Percentiles rank a stretch among this genome's conserved stretches.
Conservation (phyloP, 2,329 filamentous ascomycete species). For the Epichloe sylvatica region DNA sequence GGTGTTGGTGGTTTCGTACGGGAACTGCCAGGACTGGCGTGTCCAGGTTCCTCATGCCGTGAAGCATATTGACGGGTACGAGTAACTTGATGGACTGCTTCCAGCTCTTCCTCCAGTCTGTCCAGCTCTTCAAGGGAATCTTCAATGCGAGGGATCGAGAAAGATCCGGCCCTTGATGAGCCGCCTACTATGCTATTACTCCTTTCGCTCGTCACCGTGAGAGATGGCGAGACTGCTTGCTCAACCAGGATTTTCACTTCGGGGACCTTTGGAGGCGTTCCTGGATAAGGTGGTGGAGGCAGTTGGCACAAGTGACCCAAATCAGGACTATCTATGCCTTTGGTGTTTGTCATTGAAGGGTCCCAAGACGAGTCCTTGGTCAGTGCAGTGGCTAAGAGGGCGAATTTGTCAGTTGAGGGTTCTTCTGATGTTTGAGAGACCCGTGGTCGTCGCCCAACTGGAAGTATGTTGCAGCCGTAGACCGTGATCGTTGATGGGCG, state of each 20-base stretch:
- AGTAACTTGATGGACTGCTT: slow-evolving; percentile 33
- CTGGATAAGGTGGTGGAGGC: slow-evolving; percentile 11
- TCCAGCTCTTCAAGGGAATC: slow-evolving; percentile 51
- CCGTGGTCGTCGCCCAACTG: background rate
- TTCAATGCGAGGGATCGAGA: slow-evolving; percentile 39
- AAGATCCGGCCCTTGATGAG: slow-evolving; percentile 19
- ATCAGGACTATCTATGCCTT: slow-evolving; percentile 1
- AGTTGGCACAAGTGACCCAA: slow-evolving; percentile 4
- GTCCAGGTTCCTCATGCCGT: slow-evolving; percentile 6
- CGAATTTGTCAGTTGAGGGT: slow-evolving; percentile 25
- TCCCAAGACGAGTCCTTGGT: slow-evolving; percentile 11
- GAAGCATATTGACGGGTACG: slow-evolving; percentile 19
- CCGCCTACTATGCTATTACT: slow-evolving; percentile 21
- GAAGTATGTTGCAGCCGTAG: slow-evolving; percentile 40
- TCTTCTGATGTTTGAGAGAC: background rate
- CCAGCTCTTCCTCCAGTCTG: slow-evolving; percentile 46
- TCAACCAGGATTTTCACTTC: slow-evolving; percentile 19
- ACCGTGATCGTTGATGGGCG: slow-evolving; percentile 8
- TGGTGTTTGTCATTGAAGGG: slow-evolving; percentile 9
- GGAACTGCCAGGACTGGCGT: background rate
- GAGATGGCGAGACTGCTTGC: slow-evolving; percentile 19
- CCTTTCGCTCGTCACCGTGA: slow-evolving; percentile 18
- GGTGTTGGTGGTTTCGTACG: slow-evolving; percentile 8
- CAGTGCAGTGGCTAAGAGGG: slow-evolving; percentile 34
- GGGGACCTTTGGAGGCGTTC: slow-evolving; percentile 15